A percentile compares a stretch with the other conserved stretches of the same genome.
Conservation (phyloP, 169 alveolate genomes). For the Plasmodium sp. region DNA sequence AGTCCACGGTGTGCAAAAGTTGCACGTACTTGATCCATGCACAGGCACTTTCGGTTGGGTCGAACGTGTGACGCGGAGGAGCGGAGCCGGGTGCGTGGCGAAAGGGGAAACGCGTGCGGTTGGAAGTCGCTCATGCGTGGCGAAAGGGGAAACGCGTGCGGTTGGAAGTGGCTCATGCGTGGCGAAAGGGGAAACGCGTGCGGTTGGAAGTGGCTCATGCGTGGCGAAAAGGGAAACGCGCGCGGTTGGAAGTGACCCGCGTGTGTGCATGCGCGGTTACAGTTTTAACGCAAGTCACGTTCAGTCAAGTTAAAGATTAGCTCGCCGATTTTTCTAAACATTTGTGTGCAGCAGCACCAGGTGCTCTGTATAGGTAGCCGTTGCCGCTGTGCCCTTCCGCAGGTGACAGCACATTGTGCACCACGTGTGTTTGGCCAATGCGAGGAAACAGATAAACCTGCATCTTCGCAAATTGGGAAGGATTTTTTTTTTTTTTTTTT, state of each 20-base stretch:
- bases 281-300: background rate
- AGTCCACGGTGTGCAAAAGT: background rate
- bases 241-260: no score
- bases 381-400: no score
- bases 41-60: conserved; percentile 58
- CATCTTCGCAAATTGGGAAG: background rate
- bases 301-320: background rate
- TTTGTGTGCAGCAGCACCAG: background rate
- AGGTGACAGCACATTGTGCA: background rate
- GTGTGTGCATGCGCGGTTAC: no score
- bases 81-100: no score
- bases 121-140: no score
- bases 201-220: no score
- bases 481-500: background rate
- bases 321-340: background rate
- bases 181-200: no score
- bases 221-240: no score
- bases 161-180: no score
- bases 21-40: conserved; percentile 45
- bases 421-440: background rate
- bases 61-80: conserved; percentile 3
- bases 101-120: background rate
- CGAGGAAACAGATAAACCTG: background rate
- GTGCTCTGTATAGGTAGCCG: no score
- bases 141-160: no score